Conservation (phyloP, 768 basidiomycete species). For the Phallus indusiatus region DNA sequence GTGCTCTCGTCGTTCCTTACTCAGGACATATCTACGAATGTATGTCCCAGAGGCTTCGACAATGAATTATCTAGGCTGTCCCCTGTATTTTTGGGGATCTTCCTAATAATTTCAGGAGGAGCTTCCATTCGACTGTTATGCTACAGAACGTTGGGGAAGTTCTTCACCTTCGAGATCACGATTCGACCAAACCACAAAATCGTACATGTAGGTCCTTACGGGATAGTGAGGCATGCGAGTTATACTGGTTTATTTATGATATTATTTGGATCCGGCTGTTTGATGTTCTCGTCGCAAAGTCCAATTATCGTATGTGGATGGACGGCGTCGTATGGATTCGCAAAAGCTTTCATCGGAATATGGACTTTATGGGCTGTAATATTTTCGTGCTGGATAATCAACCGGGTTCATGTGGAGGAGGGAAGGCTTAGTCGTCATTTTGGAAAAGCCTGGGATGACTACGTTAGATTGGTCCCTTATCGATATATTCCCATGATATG, state of each 20-base stretch:
- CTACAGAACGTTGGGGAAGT: conserved; percentile 13
- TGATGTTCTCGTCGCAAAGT: too few species aligned
- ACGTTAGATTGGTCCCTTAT: background rate
- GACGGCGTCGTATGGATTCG: too few species aligned
- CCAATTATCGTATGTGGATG: too few species aligned
- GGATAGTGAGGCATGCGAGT: conserved; percentile 16
- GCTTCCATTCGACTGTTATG: conserved; percentile 25
- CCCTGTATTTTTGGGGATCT: too few species aligned
- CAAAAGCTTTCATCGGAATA: too few species aligned
- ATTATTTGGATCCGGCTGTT: background rate
- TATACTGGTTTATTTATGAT: conserved; percentile 1
- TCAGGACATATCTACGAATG: too few species aligned
- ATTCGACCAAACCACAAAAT: conserved; percentile 16
- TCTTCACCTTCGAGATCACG: conserved; percentile 15
- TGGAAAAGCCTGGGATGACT: background rate
- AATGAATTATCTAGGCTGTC: too few species aligned
- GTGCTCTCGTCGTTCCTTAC: too few species aligned
- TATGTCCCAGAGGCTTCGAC: too few species aligned
- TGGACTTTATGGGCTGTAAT: too few species aligned
- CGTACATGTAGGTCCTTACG: conserved; percentile 15
- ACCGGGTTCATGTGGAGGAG: background rate
- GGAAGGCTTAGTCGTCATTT: background rate
- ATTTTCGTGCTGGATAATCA: too few species aligned
- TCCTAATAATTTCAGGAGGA: background rate
- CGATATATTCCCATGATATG: background rate